phyloP scores from a whole-genome alignment of 176 grass and related monocot genomes.

The Luzula sylvatica region DNA sequence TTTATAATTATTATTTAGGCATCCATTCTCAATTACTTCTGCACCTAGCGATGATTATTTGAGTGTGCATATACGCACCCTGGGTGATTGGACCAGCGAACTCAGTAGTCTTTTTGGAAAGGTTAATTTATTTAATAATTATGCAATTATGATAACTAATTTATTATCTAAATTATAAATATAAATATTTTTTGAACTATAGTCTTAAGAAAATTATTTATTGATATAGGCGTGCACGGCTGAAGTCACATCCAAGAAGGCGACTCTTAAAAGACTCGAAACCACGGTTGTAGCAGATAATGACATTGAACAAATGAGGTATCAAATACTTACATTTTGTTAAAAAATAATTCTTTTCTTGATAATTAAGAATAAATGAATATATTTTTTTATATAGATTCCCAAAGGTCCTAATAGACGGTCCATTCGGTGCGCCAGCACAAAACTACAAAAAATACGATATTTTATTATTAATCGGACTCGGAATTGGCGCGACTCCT shows the following conservation, averaged over 20 bases:
- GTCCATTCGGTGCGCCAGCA: constrained; percentile 86
- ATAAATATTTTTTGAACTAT: not conserved
- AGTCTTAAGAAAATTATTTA: constrained; percentile 13
- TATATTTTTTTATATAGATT: constrained; percentile 34
- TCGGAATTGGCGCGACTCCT: constrained; percentile 94
- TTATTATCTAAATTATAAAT: not conserved
- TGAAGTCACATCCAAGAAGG: constrained; percentile 93
- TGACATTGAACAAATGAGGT: constrained; percentile 63
- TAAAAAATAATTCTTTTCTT: not conserved
- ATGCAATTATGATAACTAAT: constrained; percentile 9
- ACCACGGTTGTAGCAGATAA: constrained; percentile 86
- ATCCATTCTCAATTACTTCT: constrained; percentile 97
- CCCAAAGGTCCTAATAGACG: constrained; percentile 80
- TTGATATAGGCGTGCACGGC: constrained; percentile 51
- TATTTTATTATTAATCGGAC: constrained; percentile 88
- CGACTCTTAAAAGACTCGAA: constrained; percentile 80
- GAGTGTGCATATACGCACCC: constrained; percentile 91
- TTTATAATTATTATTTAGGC: constrained; percentile 39
- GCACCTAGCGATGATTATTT: constrained; percentile 72
- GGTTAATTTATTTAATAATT: constrained; percentile 36
- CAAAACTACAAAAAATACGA: constrained; percentile 99
- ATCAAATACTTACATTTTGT: constrained; percentile 4
- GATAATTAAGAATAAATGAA: not conserved
- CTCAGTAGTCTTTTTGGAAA: constrained; percentile 84
- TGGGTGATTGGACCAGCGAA: constrained; percentile 91